Conservation (phyloP, 2,329 filamentous ascomycete genomes). For the Pezicula neosporulosa region DNA sequence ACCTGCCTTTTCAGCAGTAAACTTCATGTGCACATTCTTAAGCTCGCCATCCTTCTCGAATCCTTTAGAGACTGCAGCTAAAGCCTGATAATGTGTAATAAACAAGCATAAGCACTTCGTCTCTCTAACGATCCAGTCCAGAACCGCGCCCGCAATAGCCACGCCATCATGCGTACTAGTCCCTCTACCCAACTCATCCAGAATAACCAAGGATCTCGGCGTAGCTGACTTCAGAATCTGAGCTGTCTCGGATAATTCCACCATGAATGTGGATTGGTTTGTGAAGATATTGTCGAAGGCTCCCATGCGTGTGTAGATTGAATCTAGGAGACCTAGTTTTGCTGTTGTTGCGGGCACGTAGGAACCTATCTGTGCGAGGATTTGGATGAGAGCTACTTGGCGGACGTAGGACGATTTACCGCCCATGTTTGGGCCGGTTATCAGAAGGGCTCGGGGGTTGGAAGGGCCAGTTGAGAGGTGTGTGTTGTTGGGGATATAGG, state of each 20-base stretch:
- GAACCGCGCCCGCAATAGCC: slow-evolving; percentile 88
- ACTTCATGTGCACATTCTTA: slow-evolving; percentile 92
- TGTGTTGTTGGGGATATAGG: slow-evolving; percentile 90
- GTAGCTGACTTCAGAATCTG: slow-evolving; percentile 89
- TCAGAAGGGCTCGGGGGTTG: slow-evolving; percentile 57
- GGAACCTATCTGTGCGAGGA: slow-evolving; percentile 92
- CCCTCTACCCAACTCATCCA: slow-evolving; percentile 91
- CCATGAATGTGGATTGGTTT: slow-evolving; percentile 96
- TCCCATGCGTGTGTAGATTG: slow-evolving; percentile 91
- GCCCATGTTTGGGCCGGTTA: slow-evolving; percentile 98
- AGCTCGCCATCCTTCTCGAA: slow-evolving; percentile 60
- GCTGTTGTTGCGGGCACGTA: slow-evolving; percentile 82
- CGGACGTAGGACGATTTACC: slow-evolving; percentile 98
- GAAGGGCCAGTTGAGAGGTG: slow-evolving; percentile 62
- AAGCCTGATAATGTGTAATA: slow-evolving; percentile 95
- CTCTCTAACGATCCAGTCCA: slow-evolving; percentile 77
- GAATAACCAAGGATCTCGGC: slow-evolving; percentile 78
- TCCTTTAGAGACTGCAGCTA: slow-evolving; percentile 66
- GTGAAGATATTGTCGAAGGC: slow-evolving; percentile 95
- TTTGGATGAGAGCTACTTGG: slow-evolving; percentile 82
- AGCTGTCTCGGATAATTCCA: slow-evolving; percentile 89
- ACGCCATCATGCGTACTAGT: slow-evolving; percentile 95
- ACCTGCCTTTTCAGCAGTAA: slow-evolving; percentile 43
- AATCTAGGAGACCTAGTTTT: slow-evolving; percentile 78
- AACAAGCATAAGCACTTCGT: slow-evolving; percentile 81